These are phyloP conservation scores for Caloboletus firmus DNA, from an alignment of 1,284 basidiomycete species.

Conservation along the genomic window DNA sequence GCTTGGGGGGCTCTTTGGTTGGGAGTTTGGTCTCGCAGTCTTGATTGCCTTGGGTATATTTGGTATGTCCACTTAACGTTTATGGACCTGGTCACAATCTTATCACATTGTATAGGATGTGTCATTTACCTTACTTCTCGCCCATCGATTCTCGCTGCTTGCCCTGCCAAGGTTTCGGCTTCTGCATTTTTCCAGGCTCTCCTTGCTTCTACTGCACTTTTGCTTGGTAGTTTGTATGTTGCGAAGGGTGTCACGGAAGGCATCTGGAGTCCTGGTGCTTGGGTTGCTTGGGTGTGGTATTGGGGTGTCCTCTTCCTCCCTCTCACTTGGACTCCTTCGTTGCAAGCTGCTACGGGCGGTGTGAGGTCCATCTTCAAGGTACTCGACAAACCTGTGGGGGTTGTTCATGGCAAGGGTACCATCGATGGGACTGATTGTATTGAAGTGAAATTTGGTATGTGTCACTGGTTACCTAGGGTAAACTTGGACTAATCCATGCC, in stretches of 20 bases:
- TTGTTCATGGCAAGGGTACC: slow-evolving; percentile 78
- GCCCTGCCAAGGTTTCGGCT: slow-evolving; percentile 41
- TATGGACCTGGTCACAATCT: background rate
- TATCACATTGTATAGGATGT: slow-evolving; percentile 11
- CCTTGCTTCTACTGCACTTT: slow-evolving; percentile 74
- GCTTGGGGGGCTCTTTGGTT: slow-evolving; percentile 65
- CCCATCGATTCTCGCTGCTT: slow-evolving; percentile 8
- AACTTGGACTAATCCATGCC: slow-evolving; percentile 1
- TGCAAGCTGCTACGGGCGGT: slow-evolving; percentile 15
- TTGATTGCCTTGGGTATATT: slow-evolving; percentile 76
- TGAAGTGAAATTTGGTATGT: slow-evolving; percentile 80
- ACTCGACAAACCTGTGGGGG: slow-evolving; percentile 75
- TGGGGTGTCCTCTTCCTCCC: slow-evolving; percentile 31
- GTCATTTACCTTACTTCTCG: slow-evolving; percentile 13
- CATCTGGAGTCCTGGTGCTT: slow-evolving; percentile 31
- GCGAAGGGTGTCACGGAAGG: slow-evolving; percentile 32
- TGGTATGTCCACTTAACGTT: slow-evolving; percentile 43
- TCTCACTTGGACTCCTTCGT: slow-evolving; percentile 25
- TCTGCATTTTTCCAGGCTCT: slow-evolving; percentile 78
- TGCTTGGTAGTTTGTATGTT: slow-evolving; percentile 59
- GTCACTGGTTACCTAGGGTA: background rate
- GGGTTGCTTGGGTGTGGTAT: slow-evolving; percentile 34
- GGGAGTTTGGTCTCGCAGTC: slow-evolving; percentile 69
- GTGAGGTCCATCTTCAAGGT: slow-evolving; percentile 56
- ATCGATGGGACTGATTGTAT: slow-evolving; percentile 73